phyloP scores from a whole-genome alignment of 352 stramenopile genomes.

The Pythium vanterpoolii region DNA sequence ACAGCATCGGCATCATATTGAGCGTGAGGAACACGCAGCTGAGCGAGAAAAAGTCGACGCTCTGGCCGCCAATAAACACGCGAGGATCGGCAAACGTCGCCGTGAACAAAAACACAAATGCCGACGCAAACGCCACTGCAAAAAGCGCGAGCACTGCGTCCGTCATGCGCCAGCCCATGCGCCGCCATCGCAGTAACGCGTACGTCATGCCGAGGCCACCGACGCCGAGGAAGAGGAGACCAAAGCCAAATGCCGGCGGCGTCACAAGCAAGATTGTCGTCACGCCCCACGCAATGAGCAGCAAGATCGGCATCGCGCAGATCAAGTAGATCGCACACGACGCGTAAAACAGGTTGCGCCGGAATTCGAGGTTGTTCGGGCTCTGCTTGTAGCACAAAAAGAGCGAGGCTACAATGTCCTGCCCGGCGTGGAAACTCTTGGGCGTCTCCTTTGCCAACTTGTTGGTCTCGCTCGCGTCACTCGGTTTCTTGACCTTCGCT shows the following conservation, averaged over 20 bases:
- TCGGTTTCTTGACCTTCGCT: neutral
- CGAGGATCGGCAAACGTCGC: conserved; percentile 75
- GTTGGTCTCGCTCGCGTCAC: neutral
- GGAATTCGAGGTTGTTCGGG: conserved; percentile 55
- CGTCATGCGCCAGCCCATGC: conserved; percentile 84
- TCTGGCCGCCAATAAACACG: conserved; percentile 60
- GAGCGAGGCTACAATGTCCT: conserved; percentile 64
- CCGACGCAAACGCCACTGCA: conserved; percentile 42
- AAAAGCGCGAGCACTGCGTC: conserved; percentile 51
- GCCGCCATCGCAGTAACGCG: conserved; percentile 51
- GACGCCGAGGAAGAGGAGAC: conserved; percentile 65
- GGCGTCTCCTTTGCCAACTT: neutral
- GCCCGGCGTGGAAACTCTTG: conserved; percentile 23
- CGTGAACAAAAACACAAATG: conserved; percentile 80
- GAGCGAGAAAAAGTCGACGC: conserved; percentile 78
- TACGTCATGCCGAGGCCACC: conserved; percentile 52
- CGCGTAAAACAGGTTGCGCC: conserved; percentile 79
- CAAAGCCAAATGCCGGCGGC: conserved; percentile 75
- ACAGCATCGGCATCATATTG: conserved; percentile 90
- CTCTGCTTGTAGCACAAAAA: conserved; percentile 82
- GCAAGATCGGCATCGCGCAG: conserved; percentile 48
- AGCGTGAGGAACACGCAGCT: conserved; percentile 78
- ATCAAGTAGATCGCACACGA: conserved; percentile 51
- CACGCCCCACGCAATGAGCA: conserved; percentile 73
- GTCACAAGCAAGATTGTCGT: conserved; percentile 66